A percentile compares a stretch with the other conserved stretches of the same genome.
Evolutionary conservation across 768 basidiomycete genomes (phyloP).

Genomic region (Flagelloscypha sp.): DNA sequence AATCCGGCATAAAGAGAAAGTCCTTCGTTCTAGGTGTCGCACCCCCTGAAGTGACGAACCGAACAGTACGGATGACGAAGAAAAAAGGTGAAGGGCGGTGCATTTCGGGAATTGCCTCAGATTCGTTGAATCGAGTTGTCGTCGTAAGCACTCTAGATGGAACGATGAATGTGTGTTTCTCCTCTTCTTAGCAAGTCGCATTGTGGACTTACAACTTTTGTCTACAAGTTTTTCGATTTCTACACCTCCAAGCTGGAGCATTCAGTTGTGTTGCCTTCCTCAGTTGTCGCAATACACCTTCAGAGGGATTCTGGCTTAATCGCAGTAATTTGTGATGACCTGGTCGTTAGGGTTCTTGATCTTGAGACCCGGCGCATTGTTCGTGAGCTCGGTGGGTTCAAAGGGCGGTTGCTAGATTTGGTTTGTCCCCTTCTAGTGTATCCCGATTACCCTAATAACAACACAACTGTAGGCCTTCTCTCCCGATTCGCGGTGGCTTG

Average conservation of each 20-base stretch:
- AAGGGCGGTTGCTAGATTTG: constrained; percentile 80
- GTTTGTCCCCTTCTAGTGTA: constrained; percentile 34
- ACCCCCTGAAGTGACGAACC: constrained; percentile 44
- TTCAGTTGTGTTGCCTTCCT: constrained; percentile 58
- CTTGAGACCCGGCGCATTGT: constrained; percentile 85
- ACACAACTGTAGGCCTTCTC: constrained; percentile 68
- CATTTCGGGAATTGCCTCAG: constrained; percentile 78
- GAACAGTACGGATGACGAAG: constrained; percentile 28
- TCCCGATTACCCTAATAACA: constrained; percentile 4
- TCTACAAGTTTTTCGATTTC: constrained; percentile 90
- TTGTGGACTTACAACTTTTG: constrained; percentile 6
- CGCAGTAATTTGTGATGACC: constrained; percentile 80
- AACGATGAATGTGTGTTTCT: constrained; percentile 65
- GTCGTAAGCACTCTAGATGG: constrained; percentile 87
- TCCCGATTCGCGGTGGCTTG: constrained; percentile 89
- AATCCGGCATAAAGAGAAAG: constrained; percentile 82
- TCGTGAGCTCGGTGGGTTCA: constrained; percentile 79
- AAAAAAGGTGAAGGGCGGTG: constrained; percentile 40
- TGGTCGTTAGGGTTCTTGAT: constrained; percentile 78
- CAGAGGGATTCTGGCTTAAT: constrained; percentile 83
- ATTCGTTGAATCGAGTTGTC: constrained; percentile 73
- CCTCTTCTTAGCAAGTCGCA: neutral
- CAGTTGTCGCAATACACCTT: constrained; percentile 60
- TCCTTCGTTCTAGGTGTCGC: constrained; percentile 61
- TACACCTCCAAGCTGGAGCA: constrained; percentile 72